Percentiles rank a stretch among this genome's conserved stretches.
Evolutionary conservation across 2,329 filamentous ascomycete genomes (phyloP).

Genomic region (Chrysosporium queenslandicum): DNA sequence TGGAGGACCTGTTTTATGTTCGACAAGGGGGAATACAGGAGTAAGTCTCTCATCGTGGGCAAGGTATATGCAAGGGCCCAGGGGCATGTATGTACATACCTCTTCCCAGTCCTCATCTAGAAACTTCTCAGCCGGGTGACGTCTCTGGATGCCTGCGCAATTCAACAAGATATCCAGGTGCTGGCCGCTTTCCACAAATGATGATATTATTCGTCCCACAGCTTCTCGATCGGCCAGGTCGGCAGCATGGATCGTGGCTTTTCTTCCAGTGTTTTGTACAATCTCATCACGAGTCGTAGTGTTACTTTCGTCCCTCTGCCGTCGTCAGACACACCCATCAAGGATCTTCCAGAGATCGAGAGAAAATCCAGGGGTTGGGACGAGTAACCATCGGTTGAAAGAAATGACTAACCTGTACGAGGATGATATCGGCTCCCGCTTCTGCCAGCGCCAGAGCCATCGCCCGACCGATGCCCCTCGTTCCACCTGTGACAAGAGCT

Average conservation of each 20-base stretch:
- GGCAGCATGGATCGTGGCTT: constrained; percentile 36
- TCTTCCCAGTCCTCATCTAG: constrained; percentile 68
- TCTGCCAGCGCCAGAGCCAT: constrained; percentile 41
- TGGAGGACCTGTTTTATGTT: constrained; percentile 53
- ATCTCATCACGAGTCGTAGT: constrained; percentile 37
- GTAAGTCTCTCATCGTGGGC: no score
- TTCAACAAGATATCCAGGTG: constrained; percentile 72
- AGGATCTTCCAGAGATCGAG: no score
- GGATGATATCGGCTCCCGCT: constrained; percentile 39
- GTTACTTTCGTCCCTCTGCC: constrained; percentile 45
- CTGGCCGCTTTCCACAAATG: constrained; percentile 34
- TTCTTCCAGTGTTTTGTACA: constrained; percentile 30
- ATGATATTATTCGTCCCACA: constrained; percentile 34
- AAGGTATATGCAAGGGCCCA: background rate
- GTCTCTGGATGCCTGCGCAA: constrained; percentile 75
- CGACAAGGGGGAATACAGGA: background rate
- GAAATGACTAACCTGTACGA: constrained; percentile 31
- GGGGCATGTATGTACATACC: constrained; percentile 28
- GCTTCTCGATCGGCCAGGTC: constrained; percentile 36
- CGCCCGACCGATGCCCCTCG: constrained; percentile 39
- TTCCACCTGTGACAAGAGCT: constrained; percentile 40
- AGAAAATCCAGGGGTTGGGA: background rate
- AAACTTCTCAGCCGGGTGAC: constrained; percentile 66
- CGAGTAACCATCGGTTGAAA: background rate
- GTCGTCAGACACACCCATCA: background rate